Evolutionary conservation across 2,329 filamentous ascomycete species (phyloP), one percentile per base, ranked within the genome.

Genomic region (Knoxdaviesia proteae): DNA sequence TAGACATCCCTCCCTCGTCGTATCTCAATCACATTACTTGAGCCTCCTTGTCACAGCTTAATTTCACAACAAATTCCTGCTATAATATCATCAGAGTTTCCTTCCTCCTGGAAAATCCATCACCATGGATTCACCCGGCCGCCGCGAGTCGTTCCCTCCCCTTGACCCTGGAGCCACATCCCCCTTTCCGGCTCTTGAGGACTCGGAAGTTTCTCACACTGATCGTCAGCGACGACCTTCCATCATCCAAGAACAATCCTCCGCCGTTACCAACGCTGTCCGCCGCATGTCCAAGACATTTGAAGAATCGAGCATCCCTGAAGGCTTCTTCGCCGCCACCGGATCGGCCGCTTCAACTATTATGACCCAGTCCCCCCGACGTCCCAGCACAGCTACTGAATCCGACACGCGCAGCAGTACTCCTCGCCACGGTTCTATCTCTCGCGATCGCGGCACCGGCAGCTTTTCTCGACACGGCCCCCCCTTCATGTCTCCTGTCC

Each of bases 251-350:
- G 20, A 20, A 20, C 20, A 20, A 20, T 42, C 37, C 5, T 41
- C 41, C 11, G 36, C 38, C 31, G 32, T 48, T 11, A 38, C 41
- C 1, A 37, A 38, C 4, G 45, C 52, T 35, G 44, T 61, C 9
- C 55, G 58, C 32, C 52, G 53, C 34, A 53, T 53, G 32, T 60
- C 58, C 5, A 45, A 53, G 42, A 55, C 48, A 32, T 69, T 71
- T 46, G 58, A 60, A 43, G 58, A 64, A 39, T 69, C 67, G 5
- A 60, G 58, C 8, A 56, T 63, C 7, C 67, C 64, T 2, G 57
- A 56, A 40, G 65, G 65, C 7, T 67, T 70, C 50, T 60, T 62
- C 46, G 61, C 65, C 9, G 65, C 64, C 10, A 65, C 64, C 0
- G 60, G 64, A 36, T 56, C 60, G 34, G 59, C 68, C 42, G 61